Evolutionary conservation across 108 stramenopile genomes (phyloP), one percentile per base, ranked within the genome.

Genomic region (Aureococcus anophagefferens): DNA sequence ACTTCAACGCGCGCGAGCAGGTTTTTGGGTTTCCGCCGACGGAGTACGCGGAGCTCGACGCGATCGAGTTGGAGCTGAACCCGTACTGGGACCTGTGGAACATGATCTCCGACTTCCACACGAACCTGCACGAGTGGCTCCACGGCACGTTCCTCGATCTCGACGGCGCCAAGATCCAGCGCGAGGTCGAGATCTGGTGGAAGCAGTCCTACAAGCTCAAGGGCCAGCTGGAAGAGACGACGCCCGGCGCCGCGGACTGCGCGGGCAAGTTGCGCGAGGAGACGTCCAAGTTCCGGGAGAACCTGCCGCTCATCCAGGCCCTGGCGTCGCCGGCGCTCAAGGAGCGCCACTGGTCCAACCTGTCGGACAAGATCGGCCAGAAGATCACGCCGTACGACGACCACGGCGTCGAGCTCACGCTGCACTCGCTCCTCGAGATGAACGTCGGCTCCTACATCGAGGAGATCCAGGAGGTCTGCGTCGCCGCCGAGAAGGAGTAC

Each of bases 401-500:
- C 35, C 17, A 59, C 25, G 51, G 51, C 25, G 25, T 28, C 25
- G 79, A 80, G 64, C 76, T 87, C 40, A 87, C 85, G 16, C 76
- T 87, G 65, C 73, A 83, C 44, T 33, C 33, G 30, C 79, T 87
- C 45, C 76, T 87, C 7, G 87, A 87, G 33, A 29, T 84, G 33
- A 72, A 84, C 36, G 74, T 82, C 29, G 77, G 46, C 25, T 81
- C 80, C 35, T 74, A 78, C 74, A 84, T 87, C 36, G 87, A 86
- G 33, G 76, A 72, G 40, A 80, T 87, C 33, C 85, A 87, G 65
- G 82, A 83, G 37, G 77, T 87, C n/a, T 73, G 81, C 65, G 73
- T 85, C 25, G 80, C 77, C 44, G 87, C 87, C n/a, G 87, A 84
- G 72, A 87, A 87, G 74, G 85, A 87, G 66, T 86, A 82, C 68